Base-by-base conservation (phyloP, 2,329 filamentous ascomycete genomes). In the Nectriaceae sp. region DNA sequence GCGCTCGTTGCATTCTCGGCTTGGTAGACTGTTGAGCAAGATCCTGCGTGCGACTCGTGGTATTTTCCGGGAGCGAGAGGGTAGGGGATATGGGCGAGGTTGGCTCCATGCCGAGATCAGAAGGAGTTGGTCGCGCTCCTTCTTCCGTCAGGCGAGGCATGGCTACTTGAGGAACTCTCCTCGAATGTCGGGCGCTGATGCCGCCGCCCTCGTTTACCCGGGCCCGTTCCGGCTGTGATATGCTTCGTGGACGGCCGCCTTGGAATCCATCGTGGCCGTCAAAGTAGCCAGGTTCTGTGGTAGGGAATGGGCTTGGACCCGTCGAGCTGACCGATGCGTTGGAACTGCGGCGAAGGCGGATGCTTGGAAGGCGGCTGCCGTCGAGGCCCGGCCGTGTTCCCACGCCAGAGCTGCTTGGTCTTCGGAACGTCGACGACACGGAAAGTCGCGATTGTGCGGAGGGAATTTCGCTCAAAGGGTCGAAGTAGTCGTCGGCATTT, bases 131-230 rank as follows among this genome's bases (percentile, higher is more conserved):
- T 0, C 70, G 61, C 0, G 52, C 46, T 8, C 70, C 69, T 50
- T 73, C 70, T 36, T 73, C 70, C 0, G 70, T 73, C 39, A 73
- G 54, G 33, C 70, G 67, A 11, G 70, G 70, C 59, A 73, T 54
- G 29, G 67, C 64, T 4, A 60, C 42, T 42, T 69, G 68, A n/a
- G 64, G 67, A 8, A 60, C 51, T 21, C 65, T 55, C 31, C 67
- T 54, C 19, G 65, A 67, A 43, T 65, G 61, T 11, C 68, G 56
- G 18, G 61, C 60, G 5, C 60, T 31, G 11, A 49, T 10, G 5
- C 18, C 47, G n/a, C 49, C 41, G 5, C 22, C 44, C 29, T 65
- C 54, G 5, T 58, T 36, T 5, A 61, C 8, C 4, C 57, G 54
- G 2, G 62, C 53, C 15, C 60, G 50, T 20, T 62, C 59, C 5